phyloP scores from a whole-genome alignment of 148 eudicot genomes.

The Heliamphora exappendiculata region DNA sequence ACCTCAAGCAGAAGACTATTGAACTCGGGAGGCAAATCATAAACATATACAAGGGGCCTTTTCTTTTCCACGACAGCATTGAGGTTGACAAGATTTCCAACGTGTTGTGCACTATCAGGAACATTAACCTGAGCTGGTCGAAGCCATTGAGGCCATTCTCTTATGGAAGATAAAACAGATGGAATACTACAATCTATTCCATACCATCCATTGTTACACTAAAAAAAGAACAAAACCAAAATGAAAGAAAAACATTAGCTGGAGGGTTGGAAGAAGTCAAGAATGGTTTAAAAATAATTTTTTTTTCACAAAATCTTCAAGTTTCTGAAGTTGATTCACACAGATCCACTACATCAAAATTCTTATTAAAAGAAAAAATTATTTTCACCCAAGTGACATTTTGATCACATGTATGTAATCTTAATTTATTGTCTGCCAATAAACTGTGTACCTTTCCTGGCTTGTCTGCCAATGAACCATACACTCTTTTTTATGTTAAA shows the following conservation, averaged over 20 bases:
- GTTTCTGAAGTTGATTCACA: background rate
- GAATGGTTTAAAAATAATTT: background rate
- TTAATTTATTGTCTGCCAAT: background rate
- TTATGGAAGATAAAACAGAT: slow-evolving; percentile 58
- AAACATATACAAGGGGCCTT: slow-evolving; percentile 88
- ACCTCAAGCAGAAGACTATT: slow-evolving; percentile 93
- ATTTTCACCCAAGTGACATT: background rate
- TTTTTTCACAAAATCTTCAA: background rate
- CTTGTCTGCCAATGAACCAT: background rate
- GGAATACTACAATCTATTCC: slow-evolving; percentile 95
- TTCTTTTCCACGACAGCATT: slow-evolving; percentile 69
- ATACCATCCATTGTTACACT: slow-evolving; percentile 91
- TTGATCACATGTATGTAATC: background rate
- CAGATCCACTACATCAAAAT: background rate
- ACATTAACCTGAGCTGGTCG: slow-evolving; percentile 66
- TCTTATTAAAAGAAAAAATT: background rate
- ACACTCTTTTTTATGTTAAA: background rate
- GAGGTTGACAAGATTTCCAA: slow-evolving; percentile 34
- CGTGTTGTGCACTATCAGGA: slow-evolving; percentile 33
- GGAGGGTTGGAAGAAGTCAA: background rate
- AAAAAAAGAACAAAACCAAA: slow-evolving; percentile 1
- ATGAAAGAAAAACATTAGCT: background rate
- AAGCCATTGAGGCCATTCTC: slow-evolving; percentile 87
- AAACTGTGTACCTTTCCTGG: background rate
- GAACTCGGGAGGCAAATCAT: slow-evolving; percentile 84